A percentile compares a stretch with the other conserved stretches of the same genome.
These are phyloP conservation scores for Colletotrichum orbiculare DNA, from an alignment of 2,329 filamentous ascomycete genomes.

Conservation along the genomic window DNA sequence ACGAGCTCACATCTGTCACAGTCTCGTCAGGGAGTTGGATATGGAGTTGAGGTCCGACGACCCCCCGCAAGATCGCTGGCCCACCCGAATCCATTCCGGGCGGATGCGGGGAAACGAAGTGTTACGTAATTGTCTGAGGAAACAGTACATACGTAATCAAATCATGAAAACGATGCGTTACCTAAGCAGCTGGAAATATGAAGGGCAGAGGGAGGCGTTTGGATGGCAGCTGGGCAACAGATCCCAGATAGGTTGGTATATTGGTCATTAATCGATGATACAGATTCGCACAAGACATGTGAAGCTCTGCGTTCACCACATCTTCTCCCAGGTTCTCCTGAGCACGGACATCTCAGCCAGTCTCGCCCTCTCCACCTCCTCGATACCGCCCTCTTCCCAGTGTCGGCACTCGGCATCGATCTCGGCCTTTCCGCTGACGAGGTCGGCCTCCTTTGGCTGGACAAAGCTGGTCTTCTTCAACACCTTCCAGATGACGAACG, in stretches of 20 bases:
- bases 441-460: slow-evolving; percentile 67
- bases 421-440: slow-evolving; percentile 71
- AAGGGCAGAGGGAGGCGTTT: too few relatives aligned
- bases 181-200: too few relatives aligned
- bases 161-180: neutral
- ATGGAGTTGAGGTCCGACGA: neutral
- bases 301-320: slow-evolving; percentile 47
- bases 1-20: slow-evolving; percentile 8
- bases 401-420: slow-evolving; percentile 66
- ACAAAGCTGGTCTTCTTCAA: slow-evolving; percentile 69
- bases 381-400: slow-evolving; percentile 58
- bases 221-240: too few relatives aligned
- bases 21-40: neutral
- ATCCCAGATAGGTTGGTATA: too few relatives aligned
- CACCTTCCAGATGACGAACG: slow-evolving; percentile 76
- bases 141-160: neutral
- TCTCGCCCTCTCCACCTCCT: slow-evolving; percentile 54
- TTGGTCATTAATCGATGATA: too few relatives aligned
- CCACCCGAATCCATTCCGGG: neutral
- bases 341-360: slow-evolving; percentile 50
- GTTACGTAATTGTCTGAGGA: slow-evolving; percentile 17
- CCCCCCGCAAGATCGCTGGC: slow-evolving; percentile 10
- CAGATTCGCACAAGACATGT: too few relatives aligned
- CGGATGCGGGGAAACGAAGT: slow-evolving; percentile 9
- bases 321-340: slow-evolving; percentile 50